Evolutionary conservation across 305 asterid species (phyloP).

Genomic region (Euphrasia arctica): DNA sequence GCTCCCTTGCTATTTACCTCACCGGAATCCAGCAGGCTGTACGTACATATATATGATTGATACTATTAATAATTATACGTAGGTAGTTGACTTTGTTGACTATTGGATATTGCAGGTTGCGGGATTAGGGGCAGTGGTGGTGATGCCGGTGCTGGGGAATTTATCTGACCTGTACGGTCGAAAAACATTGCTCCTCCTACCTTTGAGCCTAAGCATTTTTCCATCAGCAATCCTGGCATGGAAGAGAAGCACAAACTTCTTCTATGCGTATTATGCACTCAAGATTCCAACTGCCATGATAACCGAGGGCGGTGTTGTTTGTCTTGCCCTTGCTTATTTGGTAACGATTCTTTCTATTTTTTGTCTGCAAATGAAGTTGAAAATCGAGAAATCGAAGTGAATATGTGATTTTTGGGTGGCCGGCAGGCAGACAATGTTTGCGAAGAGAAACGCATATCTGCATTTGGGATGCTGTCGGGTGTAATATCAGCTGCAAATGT

Average conservation of each 20-base stretch:
- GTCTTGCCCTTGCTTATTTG: slow-evolving; percentile 57
- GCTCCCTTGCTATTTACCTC: slow-evolving; percentile 58
- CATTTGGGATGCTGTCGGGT: slow-evolving; percentile 51
- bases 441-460: slow-evolving; percentile 45
- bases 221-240: slow-evolving; percentile 32
- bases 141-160: slow-evolving; percentile 49
- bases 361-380: too few species aligned
- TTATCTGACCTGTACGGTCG: slow-evolving; percentile 39
- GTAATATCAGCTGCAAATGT: slow-evolving; percentile 42
- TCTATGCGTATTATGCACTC: slow-evolving; percentile 43
- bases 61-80: not conserved
- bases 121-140: slow-evolving; percentile 35
- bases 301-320: slow-evolving; percentile 42
- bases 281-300: slow-evolving; percentile 50
- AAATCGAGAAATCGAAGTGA: too few species aligned
- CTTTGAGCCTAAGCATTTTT: slow-evolving; percentile 28
- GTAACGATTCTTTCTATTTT: slow-evolving; percentile 25
- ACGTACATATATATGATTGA: not conserved
- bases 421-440: slow-evolving; percentile 50
- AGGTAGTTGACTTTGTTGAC: not conserved
- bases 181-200: slow-evolving; percentile 34
- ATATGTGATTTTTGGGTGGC: too few species aligned
- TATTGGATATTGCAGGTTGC: slow-evolving; percentile 30
- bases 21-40: slow-evolving; percentile 49
- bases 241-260: slow-evolving; percentile 41